A percentile compares a stretch with the other conserved stretches of the same genome.
phyloP scores from a whole-genome alignment of 345 rosid species.

The Aquilaria sinensis region DNA sequence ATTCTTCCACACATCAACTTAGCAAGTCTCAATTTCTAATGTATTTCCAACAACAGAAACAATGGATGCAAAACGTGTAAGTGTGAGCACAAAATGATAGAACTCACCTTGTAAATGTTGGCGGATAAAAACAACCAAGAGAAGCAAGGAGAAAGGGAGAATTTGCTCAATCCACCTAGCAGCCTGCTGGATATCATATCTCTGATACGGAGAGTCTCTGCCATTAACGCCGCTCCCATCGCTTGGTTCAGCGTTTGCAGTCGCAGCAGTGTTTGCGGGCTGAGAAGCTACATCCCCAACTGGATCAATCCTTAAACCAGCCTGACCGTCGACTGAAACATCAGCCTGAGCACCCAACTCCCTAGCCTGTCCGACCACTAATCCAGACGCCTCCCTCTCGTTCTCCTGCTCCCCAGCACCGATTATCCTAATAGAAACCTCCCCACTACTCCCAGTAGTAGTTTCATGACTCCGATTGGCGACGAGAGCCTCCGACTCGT shows the following conservation, averaged over 20 bases:
- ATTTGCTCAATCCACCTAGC: conserved; percentile 99
- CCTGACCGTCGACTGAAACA: conserved; percentile 32
- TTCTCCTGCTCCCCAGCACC: conserved; percentile 73
- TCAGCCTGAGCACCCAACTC: conserved; percentile 32
- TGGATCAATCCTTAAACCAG: conserved; percentile 38
- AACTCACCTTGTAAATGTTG: conserved; percentile 94
- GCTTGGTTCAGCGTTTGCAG: conserved; percentile 45
- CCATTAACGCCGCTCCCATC: conserved; percentile 30
- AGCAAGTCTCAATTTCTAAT: too few relatives aligned
- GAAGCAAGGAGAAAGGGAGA: conserved; percentile 95
- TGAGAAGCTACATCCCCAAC: conserved; percentile 41
- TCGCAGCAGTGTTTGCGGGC: conserved; percentile 32
- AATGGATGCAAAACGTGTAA: too few relatives aligned
- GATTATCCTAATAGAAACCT: conserved; percentile 92
- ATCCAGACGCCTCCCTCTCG: conserved; percentile 41
- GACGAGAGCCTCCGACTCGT: conserved; percentile 50
- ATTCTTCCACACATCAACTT: too few relatives aligned
- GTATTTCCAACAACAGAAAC: too few relatives aligned
- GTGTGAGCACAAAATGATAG: too few relatives aligned
- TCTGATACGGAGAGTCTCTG: conserved; percentile 89
- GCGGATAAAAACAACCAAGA: conserved; percentile 94
- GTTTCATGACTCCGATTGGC: conserved; percentile 26
- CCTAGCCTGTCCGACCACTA: conserved; percentile 54
- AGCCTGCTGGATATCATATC: conserved; percentile 99
- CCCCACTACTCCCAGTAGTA: conserved; percentile 47